Evolutionary conservation across 2,329 filamentous ascomycete species (phyloP), one percentile per base, ranked within the genome.

Genomic region (Ophiostoma ulmi): DNA sequence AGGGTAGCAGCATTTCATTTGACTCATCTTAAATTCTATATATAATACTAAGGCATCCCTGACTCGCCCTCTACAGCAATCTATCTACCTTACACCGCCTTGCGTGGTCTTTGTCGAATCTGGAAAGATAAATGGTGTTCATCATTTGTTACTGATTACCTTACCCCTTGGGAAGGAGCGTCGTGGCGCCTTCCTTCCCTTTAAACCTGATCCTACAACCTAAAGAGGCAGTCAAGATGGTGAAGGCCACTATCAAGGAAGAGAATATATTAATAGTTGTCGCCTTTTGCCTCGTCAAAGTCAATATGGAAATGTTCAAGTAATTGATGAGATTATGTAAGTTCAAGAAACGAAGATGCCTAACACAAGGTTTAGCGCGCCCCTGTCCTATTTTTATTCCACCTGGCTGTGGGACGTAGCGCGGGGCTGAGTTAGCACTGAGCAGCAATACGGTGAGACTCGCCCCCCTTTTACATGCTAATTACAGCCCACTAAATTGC

Each of bases 371-470:
- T 70, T 68, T 68, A 69, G 70, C 52, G 70, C 52, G 65, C 67
- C 52, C 63, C 63, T 65, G 58, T 71, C 26, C 64, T 58, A 71
- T 64, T 66, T 71, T 69, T 71, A 35, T 72, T 13, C 20, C 35
- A 10, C 11, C 48, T 66, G 31, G 64, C 67, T 64, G 55, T 68
- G 65, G 70, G 41, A 72, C 68, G 68, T 68, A 66, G 58, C 36
- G 71, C 66, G 72, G 72, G 72, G 72, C 69, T 73, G 70, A 72
- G 72, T 67, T 68, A 35, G 58, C 52, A 58, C 52, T 26, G n/a
- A 58, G 52, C 13, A 63, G 26, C 58, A 63, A 35, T 35, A 31
- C 58, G 58, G 58, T 63, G 58, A 63, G 58, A 63, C 58, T 63
- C 26, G 58, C 58, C 58, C 58, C 58, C 58, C 35, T 35, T 31